These are phyloP conservation scores for Orychophragmus violaceus DNA, from an alignment of 345 rosid genomes.

Conservation along the genomic window DNA sequence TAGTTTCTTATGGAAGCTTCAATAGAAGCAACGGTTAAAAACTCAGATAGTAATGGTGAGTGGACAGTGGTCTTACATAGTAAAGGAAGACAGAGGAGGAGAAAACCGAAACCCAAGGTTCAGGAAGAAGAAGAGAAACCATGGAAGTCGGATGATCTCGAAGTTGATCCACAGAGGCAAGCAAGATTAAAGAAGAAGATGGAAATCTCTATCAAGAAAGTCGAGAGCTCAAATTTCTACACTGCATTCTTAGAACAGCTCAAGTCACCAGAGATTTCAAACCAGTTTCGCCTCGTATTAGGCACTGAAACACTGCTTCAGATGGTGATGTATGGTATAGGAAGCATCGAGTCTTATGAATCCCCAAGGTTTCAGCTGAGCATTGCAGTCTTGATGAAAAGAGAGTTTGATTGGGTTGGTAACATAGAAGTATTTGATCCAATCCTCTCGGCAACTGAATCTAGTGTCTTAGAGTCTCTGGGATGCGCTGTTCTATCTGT, in stretches of 20 bases:
- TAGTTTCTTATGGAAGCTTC: neutral
- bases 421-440: conserved; percentile 81
- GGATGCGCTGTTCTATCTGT: conserved; percentile 65
- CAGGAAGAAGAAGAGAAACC: conserved; percentile 32
- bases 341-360: conserved; percentile 81
- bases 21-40: conserved; percentile 25
- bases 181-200: conserved; percentile 52
- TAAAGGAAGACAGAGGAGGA: conserved; percentile 41
- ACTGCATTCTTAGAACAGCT: conserved; percentile 50
- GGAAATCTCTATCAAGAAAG: conserved; percentile 38
- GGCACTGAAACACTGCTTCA: conserved; percentile 47
- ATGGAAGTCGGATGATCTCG: conserved; percentile 55
- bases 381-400: conserved; percentile 68
- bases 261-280: conserved; percentile 39
- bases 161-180: conserved; percentile 39
- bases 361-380: conserved; percentile 71
- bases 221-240: conserved; percentile 58
- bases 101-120: conserved; percentile 12
- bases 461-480: conserved; percentile 49
- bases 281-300: conserved; percentile 42
- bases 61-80: conserved; percentile 77
- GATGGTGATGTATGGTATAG: conserved; percentile 78
- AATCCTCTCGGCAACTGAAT: conserved; percentile 59
- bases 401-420: conserved; percentile 66
- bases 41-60: conserved; percentile 36